Evolutionary conservation across 306 rosid genomes (phyloP).

Genomic region (Quercus alba): DNA sequence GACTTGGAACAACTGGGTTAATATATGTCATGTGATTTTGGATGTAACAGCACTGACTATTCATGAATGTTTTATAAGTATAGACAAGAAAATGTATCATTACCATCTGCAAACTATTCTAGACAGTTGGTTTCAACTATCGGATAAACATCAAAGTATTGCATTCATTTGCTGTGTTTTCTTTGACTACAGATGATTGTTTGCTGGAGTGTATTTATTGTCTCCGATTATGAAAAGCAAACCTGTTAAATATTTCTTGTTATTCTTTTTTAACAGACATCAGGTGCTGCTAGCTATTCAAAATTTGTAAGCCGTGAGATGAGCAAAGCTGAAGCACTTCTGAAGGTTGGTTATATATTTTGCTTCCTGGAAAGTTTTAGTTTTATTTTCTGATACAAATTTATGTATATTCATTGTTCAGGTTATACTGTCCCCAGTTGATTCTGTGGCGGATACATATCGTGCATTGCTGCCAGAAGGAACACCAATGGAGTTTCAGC

Average conservation of each 20-base stretch:
- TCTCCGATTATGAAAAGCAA: constrained; percentile 8
- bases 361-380: background rate
- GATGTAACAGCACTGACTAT: background rate
- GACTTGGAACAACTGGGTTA: background rate
- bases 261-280: constrained; percentile 48
- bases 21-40: background rate
- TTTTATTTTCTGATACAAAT: constrained; percentile 11
- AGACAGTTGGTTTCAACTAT: background rate
- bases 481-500: constrained; percentile 97
- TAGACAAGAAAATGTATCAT: background rate
- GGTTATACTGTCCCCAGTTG: constrained; percentile 96
- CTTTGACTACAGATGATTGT: constrained; percentile 1
- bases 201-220: background rate
- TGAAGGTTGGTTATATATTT: constrained; percentile 60
- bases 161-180: background rate
- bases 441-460: constrained; percentile 95
- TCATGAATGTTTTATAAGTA: background rate
- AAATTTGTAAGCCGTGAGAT: constrained; percentile 97
- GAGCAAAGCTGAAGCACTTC: constrained; percentile 99
- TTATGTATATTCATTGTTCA: constrained; percentile 29
- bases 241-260: constrained; percentile 13
- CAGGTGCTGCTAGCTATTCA: constrained; percentile 90
- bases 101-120: background rate
- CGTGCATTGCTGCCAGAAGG: constrained; percentile 98
- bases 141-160: background rate